phyloP scores from a whole-genome alignment of 129 eudicot species.

The Artemisia tridentata region DNA sequence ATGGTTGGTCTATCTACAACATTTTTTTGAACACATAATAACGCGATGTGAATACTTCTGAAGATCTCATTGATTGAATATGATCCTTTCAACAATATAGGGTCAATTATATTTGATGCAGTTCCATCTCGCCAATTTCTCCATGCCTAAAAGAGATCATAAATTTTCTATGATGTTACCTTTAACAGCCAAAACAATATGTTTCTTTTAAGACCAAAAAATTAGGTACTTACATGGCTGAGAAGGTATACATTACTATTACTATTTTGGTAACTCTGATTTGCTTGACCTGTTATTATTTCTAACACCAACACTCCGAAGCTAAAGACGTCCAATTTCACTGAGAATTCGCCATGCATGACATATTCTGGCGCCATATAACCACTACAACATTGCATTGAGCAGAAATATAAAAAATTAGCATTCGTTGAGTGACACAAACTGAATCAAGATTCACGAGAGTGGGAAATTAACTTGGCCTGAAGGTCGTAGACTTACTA shows the following conservation, averaged over 20 bases:
- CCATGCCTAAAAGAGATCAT: conserved; percentile 27
- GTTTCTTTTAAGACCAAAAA: neutral
- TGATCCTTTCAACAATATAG: neutral
- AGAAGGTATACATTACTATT: neutral
- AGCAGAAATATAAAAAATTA: neutral
- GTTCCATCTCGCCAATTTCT: conserved; percentile 27
- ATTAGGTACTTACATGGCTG: conserved; percentile 7
- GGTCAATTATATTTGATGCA: conserved; percentile 20
- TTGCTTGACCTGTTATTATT: conserved; percentile 18
- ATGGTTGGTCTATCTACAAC: too few relatives aligned
- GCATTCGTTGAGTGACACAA: neutral
- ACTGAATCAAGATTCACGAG: neutral
- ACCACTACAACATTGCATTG: neutral
- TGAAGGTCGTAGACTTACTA: conserved; percentile 25
- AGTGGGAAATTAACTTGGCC: neutral
- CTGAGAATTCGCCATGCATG: conserved; percentile 30
- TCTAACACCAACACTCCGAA: conserved; percentile 18
- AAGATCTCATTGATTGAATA: conserved; percentile 3
- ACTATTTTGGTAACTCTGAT: neutral
- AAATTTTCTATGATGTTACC: neutral
- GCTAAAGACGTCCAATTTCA: conserved; percentile 14
- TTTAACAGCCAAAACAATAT: too few relatives aligned
- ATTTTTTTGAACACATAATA: too few relatives aligned
- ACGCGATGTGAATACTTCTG: conserved; percentile 16
- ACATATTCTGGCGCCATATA: conserved; percentile 2